Evolutionary conservation across 495 filamentous ascomycete species (phyloP).

Genomic region (Penicillium canariense): DNA sequence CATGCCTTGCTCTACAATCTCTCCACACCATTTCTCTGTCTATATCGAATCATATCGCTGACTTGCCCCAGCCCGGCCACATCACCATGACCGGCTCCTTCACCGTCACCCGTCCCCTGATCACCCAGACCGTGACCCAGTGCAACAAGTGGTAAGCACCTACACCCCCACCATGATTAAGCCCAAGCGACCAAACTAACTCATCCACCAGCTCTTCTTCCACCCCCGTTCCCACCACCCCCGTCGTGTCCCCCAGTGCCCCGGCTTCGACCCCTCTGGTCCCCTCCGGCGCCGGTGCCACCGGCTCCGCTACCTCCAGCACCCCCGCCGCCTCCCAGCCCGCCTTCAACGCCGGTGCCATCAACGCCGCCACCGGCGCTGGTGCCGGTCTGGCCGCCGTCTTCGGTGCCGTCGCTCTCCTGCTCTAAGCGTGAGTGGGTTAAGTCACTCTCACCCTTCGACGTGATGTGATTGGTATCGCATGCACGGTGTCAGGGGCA

Average conservation of each 20-base stretch:
- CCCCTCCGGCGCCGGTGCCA: constrained; percentile 32
- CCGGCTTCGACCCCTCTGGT: constrained; percentile 58
- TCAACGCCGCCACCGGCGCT: constrained; percentile 51
- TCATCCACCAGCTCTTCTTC: constrained; percentile 21
- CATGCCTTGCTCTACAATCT: constrained; percentile 5
- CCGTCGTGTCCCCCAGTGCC: no score
- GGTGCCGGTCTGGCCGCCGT: constrained; percentile 71
- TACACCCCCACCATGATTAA: neutral
- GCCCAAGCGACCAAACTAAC: neutral
- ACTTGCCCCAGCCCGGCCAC: constrained; percentile 58
- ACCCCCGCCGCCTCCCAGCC: constrained; percentile 51
- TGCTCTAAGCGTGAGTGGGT: constrained; percentile 56
- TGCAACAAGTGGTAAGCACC: constrained; percentile 61
- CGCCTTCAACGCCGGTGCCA: constrained; percentile 48
- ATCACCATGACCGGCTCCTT: constrained; percentile 66
- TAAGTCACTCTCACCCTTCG: neutral
- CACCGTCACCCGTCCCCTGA: constrained; percentile 70
- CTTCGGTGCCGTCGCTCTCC: constrained; percentile 68
- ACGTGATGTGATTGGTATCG: constrained; percentile 9
- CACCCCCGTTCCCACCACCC: constrained; percentile 36
- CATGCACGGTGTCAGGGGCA: neutral
- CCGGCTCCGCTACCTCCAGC: constrained; percentile 27
- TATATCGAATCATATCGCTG: constrained; percentile 11
- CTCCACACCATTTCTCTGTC: no score
- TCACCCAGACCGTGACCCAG: constrained; percentile 59